Base-by-base conservation (phyloP, 139 green algal genomes). In the Chlorella sorokiniana region DNA sequence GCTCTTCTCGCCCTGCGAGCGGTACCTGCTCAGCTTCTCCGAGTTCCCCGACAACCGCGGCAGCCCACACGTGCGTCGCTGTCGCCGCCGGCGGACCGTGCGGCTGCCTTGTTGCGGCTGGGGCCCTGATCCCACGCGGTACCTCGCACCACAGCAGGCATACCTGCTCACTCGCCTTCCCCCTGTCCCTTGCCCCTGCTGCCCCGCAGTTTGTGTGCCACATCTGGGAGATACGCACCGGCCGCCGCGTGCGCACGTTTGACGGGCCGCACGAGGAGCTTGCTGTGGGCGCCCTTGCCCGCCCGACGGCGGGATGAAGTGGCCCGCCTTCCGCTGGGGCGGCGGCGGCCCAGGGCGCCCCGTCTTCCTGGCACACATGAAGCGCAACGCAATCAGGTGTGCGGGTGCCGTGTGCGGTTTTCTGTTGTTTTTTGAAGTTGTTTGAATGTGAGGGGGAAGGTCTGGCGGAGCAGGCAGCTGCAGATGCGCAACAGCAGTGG, bases 281-380 rank as follows among this genome's bases (percentile, higher is more conserved):
- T 70, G 92, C 93, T 38, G 86, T 95, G 5, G 90, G 90, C 33
- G 78, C 86, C 38, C 79, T 88, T 11, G 88, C 84, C 25, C 88
- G 88, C 81, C 75, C n/a, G 88, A 87, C 69, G 90, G 91, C 44
- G 85, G 89, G 51, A 85, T 95, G 29, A 81, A 84, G 45, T 98
- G 94, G 94, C 94, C 96, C 4, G 83, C 97, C n/a, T 97, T 98
- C 91, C 95, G 96, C 85, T 99, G 96, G 96, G 88, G 88, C 11
- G 95, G 94, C 38, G 91, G 93, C 78, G 91, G 93, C 78, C 85
- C 93, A 4, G 93, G 96, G 62, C 71, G 54, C 9, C 76, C 65
- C 84, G 84, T 86, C 51, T 98, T 93, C 86, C 96, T 98, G 83
- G 96, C 97, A 22, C 86, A 91, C 48, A 73, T 89, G 81, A 84